A percentile compares a stretch with the other conserved stretches of the same genome.
Conservation (phyloP, 2,329 filamentous ascomycete species). For the Rhytidhysteron rufulum region DNA sequence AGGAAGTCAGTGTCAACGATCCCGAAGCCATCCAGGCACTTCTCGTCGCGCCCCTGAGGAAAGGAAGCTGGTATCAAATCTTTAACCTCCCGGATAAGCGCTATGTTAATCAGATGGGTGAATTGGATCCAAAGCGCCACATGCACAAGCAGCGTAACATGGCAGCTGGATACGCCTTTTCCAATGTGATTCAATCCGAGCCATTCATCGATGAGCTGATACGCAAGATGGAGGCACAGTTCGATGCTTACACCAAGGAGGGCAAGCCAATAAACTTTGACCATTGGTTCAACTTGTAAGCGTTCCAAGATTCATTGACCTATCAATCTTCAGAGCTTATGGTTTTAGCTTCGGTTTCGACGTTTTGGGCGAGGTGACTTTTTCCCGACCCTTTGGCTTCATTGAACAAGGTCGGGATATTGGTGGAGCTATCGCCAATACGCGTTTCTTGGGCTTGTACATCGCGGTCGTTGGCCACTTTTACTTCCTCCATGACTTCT, state of each 20-base stretch:
- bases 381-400: conserved; percentile 34
- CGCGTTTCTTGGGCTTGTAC: conserved; percentile 24
- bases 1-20: conserved; percentile 45
- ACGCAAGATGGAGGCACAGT: conserved; percentile 17
- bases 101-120: conserved; percentile 40
- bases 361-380: conserved; percentile 35
- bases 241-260: conserved; percentile 10
- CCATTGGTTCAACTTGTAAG: conserved; percentile 36
- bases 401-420: conserved; percentile 34
- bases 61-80: conserved; percentile 37
- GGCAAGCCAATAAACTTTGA: conserved; percentile 27
- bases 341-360: conserved; percentile 35
- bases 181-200: conserved; percentile 23
- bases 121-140: conserved; percentile 33
- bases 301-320: too few relatives aligned
- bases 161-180: conserved; percentile 19
- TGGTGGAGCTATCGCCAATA: conserved; percentile 27
- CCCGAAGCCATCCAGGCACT: conserved; percentile 39
- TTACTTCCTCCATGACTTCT: conserved; percentile 30
- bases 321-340: too few relatives aligned
- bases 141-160: conserved; percentile 15
- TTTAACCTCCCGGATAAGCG: conserved; percentile 39
- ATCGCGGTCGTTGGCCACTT: conserved; percentile 33
- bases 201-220: conserved; percentile 25
- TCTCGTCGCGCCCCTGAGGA: conserved; percentile 27